These are phyloP conservation scores for Diaporthe humulicola DNA, from an alignment of 2,329 filamentous ascomycete genomes.

Conservation along the genomic window DNA sequence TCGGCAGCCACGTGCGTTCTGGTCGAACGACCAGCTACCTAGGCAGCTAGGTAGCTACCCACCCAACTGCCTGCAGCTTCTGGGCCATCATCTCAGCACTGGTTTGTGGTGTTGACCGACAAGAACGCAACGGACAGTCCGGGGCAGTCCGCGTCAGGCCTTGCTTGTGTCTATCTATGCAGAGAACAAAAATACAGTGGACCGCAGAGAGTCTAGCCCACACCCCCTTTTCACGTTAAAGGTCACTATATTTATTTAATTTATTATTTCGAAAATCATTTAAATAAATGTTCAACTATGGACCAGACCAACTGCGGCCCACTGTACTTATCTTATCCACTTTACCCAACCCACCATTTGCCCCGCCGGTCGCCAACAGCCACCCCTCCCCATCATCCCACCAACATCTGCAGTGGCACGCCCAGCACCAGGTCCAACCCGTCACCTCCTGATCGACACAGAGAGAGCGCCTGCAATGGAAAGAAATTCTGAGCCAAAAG, in stretches of 20 bases:
- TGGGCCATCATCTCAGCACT: background rate
- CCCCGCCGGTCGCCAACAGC: background rate
- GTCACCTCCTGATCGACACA: background rate
- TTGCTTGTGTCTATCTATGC: background rate
- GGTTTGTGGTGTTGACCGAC: background rate
- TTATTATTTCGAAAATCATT: too few relatives aligned
- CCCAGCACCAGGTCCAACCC: background rate
- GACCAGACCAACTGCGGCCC: too few relatives aligned
- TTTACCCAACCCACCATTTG: background rate
- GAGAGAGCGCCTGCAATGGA: background rate
- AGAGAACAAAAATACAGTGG: background rate
- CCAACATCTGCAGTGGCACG: background rate
- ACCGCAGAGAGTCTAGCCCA: too few relatives aligned
- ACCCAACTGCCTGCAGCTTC: too few relatives aligned
- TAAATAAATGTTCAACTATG: too few relatives aligned
- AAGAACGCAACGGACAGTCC: background rate
- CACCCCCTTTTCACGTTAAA: too few relatives aligned
- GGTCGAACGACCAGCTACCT: background rate
- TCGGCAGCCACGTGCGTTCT: slow-evolving; percentile 13
- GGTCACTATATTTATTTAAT: too few relatives aligned
- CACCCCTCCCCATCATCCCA: background rate
- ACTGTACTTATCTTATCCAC: background rate
- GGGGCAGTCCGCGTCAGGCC: background rate
- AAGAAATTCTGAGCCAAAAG: background rate
- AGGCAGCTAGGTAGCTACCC: too few relatives aligned